phyloP scores from a whole-genome alignment of 2,329 filamentous ascomycete genomes.

The Penicillium sp. region DNA sequence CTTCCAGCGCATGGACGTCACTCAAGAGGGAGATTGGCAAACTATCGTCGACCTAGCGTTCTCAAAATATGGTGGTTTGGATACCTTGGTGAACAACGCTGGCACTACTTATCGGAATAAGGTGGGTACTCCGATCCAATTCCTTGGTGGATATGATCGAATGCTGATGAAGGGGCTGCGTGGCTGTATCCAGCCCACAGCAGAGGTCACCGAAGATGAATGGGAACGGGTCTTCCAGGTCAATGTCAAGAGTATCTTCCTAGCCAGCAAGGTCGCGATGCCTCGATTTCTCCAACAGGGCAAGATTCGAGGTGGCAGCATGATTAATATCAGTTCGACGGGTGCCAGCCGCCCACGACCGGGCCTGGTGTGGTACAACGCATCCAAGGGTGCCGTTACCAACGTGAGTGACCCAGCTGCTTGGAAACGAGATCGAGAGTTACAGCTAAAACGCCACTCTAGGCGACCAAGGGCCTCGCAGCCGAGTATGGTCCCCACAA shows the following conservation, averaged over 20 bases:
- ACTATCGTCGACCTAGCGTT: conserved; percentile 30
- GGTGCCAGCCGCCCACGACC: conserved; percentile 43
- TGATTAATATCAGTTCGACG: conserved; percentile 47
- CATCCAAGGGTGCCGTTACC: conserved; percentile 45
- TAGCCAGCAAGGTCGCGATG: conserved; percentile 35
- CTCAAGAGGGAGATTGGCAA: conserved; percentile 35
- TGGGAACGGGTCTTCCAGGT: conserved; percentile 46
- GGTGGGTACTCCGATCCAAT: conserved; percentile 16
- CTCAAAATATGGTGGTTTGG: conserved; percentile 34
- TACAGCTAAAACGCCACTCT: neutral
- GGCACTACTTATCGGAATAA: conserved; percentile 44
- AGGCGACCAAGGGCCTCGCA: conserved; percentile 65
- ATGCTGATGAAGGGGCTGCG: neutral
- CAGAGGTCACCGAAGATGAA: conserved; percentile 44
- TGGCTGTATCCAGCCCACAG: conserved; percentile 30
- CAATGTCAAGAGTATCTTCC: conserved; percentile 45
- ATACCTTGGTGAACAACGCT: conserved; percentile 50
- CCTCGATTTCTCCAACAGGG: conserved; percentile 40
- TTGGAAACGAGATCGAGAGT: neutral
- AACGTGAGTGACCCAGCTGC: conserved; percentile 31
- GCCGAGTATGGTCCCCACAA: conserved; percentile 70
- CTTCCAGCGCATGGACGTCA: conserved; percentile 38
- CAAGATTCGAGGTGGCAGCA: conserved; percentile 33
- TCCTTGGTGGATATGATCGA: neutral
- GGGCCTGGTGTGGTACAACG: conserved; percentile 48